A percentile compares a stretch with the other conserved stretches of the same genome.
Evolutionary conservation across 2,329 filamentous ascomycete species (phyloP).

Genomic region (Botryotinia globosa): DNA sequence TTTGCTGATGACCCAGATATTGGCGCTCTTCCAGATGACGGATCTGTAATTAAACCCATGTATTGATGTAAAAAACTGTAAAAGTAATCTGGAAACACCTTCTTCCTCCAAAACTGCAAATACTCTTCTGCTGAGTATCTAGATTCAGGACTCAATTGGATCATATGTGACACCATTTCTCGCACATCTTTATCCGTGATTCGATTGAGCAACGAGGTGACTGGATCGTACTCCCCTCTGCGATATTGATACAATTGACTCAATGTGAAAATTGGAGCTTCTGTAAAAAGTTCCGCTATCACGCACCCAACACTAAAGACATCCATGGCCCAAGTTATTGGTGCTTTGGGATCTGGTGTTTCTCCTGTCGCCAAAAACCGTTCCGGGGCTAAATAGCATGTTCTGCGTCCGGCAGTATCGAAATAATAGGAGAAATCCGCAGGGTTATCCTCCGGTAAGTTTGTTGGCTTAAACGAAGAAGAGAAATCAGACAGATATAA

Average conservation of each 20-base stretch:
- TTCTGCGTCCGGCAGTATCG: slow-evolving; percentile 84
- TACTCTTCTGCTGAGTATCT: slow-evolving; percentile 94
- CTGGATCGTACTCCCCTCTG: slow-evolving; percentile 86
- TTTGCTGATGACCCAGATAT: slow-evolving; percentile 68
- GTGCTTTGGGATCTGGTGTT: slow-evolving; percentile 60
- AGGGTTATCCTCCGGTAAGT: slow-evolving; percentile 92
- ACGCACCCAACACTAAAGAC: slow-evolving; percentile 97
- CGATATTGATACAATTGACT: slow-evolving; percentile 95
- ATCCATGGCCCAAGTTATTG: slow-evolving; percentile 91
- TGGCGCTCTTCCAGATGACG: slow-evolving; percentile 72
- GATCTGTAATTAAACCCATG: slow-evolving; percentile 93
- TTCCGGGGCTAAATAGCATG: slow-evolving; percentile 93
- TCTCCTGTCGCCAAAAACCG: slow-evolving; percentile 75
- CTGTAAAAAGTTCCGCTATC: slow-evolving; percentile 92
- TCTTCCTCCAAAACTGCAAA: slow-evolving; percentile 84
- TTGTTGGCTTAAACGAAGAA: slow-evolving; percentile 89
- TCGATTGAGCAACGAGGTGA: slow-evolving; percentile 73
- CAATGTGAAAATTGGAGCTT: slow-evolving; percentile 94
- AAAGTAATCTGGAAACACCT: slow-evolving; percentile 94
- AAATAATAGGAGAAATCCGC: slow-evolving; percentile 98
- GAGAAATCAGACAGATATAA: slow-evolving; percentile 97
- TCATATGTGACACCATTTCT: slow-evolving; percentile 92
- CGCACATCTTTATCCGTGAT: slow-evolving; percentile 86
- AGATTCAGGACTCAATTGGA: slow-evolving; percentile 87
- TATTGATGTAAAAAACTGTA: slow-evolving; percentile 97